phyloP scores from a whole-genome alignment of 257 asterid genomes.

The Ligustrum vulgare region DNA sequence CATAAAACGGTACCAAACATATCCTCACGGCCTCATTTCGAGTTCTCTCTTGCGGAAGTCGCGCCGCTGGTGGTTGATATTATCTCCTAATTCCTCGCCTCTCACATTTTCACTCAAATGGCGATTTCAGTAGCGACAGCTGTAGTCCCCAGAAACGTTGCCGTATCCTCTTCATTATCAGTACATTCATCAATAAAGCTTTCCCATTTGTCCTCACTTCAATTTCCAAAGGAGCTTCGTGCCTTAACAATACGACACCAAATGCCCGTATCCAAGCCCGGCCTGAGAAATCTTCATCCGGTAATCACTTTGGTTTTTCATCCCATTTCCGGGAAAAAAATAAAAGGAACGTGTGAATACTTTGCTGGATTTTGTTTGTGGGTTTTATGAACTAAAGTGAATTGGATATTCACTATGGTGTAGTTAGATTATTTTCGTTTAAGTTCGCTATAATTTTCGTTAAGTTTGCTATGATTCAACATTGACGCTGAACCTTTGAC shows the following conservation, averaged over 20 bases:
- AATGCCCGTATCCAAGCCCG: constrained; percentile 28
- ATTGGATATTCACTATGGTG: constrained; percentile 12
- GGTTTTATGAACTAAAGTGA: constrained; percentile 5
- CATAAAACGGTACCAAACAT: no score
- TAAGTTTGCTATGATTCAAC: neutral
- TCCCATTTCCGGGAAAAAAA: neutral
- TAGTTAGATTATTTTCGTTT: neutral
- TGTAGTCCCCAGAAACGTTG: constrained; percentile 23
- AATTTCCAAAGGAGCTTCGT: constrained; percentile 45
- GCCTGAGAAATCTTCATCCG: constrained; percentile 43
- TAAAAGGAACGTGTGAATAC: neutral
- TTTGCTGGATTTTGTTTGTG: neutral
- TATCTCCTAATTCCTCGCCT: constrained; percentile 1
- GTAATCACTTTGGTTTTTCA: constrained; percentile 31
- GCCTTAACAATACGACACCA: constrained; percentile 35
- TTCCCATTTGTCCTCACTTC: constrained; percentile 54
- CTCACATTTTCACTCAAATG: constrained; percentile 30
- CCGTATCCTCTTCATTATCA: constrained; percentile 34
- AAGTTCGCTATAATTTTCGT: neutral
- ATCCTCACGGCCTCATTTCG: neutral
- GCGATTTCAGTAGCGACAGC: constrained; percentile 64
- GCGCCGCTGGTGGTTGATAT: neutral
- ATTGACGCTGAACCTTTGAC: neutral
- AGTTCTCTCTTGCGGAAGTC: neutral
- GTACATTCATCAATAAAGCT: constrained; percentile 27